Evolutionary conservation across 306 rosid species (phyloP).

Genomic region (Geum urbanum): DNA sequence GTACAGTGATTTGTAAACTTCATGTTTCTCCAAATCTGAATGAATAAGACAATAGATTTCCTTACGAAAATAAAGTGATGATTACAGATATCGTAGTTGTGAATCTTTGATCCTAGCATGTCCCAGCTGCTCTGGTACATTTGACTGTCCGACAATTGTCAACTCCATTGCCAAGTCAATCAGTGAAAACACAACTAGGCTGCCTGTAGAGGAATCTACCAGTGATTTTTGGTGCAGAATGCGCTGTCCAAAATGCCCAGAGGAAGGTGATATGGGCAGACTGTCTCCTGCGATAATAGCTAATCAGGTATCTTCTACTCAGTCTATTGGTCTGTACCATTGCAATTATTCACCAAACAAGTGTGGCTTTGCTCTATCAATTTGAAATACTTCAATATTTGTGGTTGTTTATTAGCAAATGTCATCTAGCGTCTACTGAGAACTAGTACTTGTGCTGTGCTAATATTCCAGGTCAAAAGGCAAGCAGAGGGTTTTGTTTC

Average conservation of each 20-base stretch:
- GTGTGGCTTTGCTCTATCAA: neutral
- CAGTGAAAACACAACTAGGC: conserved; percentile 39
- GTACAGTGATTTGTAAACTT: neutral
- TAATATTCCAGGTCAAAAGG: conserved; percentile 61
- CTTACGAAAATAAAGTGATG: conserved; percentile 10
- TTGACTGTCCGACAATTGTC: conserved; percentile 66
- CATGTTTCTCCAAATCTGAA: neutral
- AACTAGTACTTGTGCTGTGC: too few relatives aligned
- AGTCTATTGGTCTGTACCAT: neutral
- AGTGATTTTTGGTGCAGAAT: conserved; percentile 62
- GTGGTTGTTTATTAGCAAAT: neutral
- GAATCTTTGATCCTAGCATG: conserved; percentile 71
- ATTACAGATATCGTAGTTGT: conserved; percentile 72
- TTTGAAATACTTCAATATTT: neutral
- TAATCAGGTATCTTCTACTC: conserved; percentile 55
- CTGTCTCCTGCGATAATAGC: conserved; percentile 73
- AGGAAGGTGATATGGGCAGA: conserved; percentile 50
- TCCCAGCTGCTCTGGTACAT: conserved; percentile 71
- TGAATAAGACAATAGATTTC: neutral
- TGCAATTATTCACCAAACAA: neutral
- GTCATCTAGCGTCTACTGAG: too few relatives aligned
- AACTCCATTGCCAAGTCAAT: conserved; percentile 48
- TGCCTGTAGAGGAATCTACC: conserved; percentile 36
- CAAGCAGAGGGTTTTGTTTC: conserved; percentile 70
- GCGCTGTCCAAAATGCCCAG: conserved; percentile 75